A percentile compares a stretch with the other conserved stretches of the same genome.
phyloP scores from a whole-genome alignment of 108 stramenopile species.

The Skeletonema tropicum region DNA sequence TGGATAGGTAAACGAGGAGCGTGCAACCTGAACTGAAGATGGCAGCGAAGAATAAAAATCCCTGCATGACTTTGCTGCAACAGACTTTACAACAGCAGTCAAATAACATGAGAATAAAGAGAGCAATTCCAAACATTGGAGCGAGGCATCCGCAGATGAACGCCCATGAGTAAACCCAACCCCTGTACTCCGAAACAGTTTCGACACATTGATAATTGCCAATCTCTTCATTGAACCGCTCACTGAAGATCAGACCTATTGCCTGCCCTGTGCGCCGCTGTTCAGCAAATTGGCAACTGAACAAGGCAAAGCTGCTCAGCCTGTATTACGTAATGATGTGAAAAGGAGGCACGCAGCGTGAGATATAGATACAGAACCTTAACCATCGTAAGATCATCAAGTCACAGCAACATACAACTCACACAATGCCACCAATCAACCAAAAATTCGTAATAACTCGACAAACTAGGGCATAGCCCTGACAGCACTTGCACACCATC shows the following conservation, averaged over 20 bases:
- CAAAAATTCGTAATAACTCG: constrained; percentile 10
- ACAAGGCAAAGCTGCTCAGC: neutral
- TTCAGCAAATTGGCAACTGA: neutral
- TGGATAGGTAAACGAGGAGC: neutral
- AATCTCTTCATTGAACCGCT: neutral
- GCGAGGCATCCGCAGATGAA: neutral
- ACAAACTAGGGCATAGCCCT: neutral
- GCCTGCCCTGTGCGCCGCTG: neutral
- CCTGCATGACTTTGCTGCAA: constrained; percentile 12
- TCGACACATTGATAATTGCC: neutral
- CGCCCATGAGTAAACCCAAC: constrained; percentile 1
- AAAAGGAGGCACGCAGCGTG: neutral
- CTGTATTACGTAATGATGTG: neutral
- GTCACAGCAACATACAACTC: neutral
- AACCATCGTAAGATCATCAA: too few relatives aligned
- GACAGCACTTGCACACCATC: neutral
- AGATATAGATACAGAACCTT: neutral
- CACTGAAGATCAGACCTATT: neutral
- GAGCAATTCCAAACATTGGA: neutral
- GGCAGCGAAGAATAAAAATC: neutral
- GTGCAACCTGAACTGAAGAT: neutral
- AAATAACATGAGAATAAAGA: constrained; percentile 3
- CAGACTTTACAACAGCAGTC: constrained; percentile 13
- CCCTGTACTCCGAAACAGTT: neutral
- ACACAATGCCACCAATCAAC: neutral